Evolutionary conservation across 352 stramenopile species (phyloP).

Genomic region (Phytophthora litchii): DNA sequence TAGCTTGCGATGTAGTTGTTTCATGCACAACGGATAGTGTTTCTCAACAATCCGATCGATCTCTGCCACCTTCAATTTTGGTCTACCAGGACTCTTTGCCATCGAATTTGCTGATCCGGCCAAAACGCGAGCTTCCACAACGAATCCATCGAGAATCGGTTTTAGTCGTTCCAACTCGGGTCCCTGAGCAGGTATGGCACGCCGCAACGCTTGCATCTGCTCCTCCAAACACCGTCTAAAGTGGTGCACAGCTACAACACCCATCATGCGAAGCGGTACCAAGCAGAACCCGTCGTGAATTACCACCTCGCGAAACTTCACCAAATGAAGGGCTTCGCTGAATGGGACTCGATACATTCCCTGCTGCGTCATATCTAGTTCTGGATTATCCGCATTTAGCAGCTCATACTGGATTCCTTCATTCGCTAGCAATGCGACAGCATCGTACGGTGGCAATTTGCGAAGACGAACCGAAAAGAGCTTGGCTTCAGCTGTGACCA

Average conservation of each 20-base stretch:
- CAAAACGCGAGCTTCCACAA: slow-evolving; percentile 37
- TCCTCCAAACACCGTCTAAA: slow-evolving; percentile 36
- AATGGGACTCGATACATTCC: slow-evolving; percentile 60
- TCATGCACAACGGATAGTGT: slow-evolving; percentile 87
- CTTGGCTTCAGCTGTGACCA: slow-evolving; percentile 55
- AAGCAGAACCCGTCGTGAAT: slow-evolving; percentile 55
- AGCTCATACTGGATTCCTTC: slow-evolving; percentile 44
- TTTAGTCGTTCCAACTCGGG: slow-evolving; percentile 44
- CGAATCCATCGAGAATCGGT: slow-evolving; percentile 46
- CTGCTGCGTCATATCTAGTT: slow-evolving; percentile 22
- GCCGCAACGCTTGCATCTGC: slow-evolving; percentile 50
- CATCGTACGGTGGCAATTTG: slow-evolving; percentile 20
- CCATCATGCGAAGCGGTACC: slow-evolving; percentile 44
- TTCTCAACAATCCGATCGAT: slow-evolving; percentile 69
- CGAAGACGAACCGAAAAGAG: slow-evolving; percentile 46
- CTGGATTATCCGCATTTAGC: slow-evolving; percentile 20
- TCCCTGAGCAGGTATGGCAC: slow-evolving; percentile 43
- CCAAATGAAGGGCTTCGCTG: slow-evolving; percentile 39
- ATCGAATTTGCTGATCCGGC: slow-evolving; percentile 7
- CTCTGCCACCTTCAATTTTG: slow-evolving; percentile 39
- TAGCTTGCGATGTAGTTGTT: slow-evolving; percentile 71
- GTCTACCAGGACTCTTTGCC: slow-evolving; percentile 3
- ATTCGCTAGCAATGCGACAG: slow-evolving; percentile 36
- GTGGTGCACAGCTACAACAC: slow-evolving; percentile 46
- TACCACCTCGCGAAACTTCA: slow-evolving; percentile 49